Evolutionary conservation across 306 rosid species (phyloP).

Genomic region (Lablab purpureus): DNA sequence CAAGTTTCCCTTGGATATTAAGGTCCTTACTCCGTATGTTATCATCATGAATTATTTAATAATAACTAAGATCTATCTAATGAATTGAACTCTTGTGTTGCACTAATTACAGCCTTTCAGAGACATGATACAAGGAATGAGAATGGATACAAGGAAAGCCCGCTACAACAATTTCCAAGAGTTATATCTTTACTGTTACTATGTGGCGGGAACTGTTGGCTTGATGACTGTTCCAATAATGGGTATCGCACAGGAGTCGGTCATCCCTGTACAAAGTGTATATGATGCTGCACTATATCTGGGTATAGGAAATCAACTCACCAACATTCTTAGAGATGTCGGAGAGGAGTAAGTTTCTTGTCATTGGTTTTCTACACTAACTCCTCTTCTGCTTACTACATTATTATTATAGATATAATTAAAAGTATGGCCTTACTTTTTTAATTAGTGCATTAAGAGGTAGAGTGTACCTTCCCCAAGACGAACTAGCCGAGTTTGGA

Average conservation of each 20-base stretch:
- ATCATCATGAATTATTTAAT: neutral
- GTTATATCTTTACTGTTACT: constrained; percentile 86
- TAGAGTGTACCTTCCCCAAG: constrained; percentile 91
- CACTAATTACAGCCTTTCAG: constrained; percentile 63
- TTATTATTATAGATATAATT: too few relatives aligned
- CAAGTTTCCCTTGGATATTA: constrained; percentile 77
- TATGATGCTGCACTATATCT: constrained; percentile 75
- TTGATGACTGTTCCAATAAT: constrained; percentile 88
- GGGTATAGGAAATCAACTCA: constrained; percentile 89
- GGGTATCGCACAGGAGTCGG: constrained; percentile 82
- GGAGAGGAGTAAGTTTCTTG: constrained; percentile 82
- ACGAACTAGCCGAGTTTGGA: constrained; percentile 86
- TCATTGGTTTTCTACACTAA: neutral
- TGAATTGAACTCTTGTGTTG: neutral
- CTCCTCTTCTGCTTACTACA: neutral
- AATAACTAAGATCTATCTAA: neutral
- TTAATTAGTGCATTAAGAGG: constrained; percentile 82
- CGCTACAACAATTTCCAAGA: constrained; percentile 74
- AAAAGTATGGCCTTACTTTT: neutral
- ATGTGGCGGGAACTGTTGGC: constrained; percentile 95
- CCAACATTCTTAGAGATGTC: constrained; percentile 92
- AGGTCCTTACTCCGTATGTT: constrained; percentile 45
- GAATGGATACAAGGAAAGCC: constrained; percentile 80
- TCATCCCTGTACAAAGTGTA: constrained; percentile 58
- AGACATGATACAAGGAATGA: constrained; percentile 94